Evolutionary conservation across 345 rosid genomes (phyloP).

Genomic region (Clausena lansium): DNA sequence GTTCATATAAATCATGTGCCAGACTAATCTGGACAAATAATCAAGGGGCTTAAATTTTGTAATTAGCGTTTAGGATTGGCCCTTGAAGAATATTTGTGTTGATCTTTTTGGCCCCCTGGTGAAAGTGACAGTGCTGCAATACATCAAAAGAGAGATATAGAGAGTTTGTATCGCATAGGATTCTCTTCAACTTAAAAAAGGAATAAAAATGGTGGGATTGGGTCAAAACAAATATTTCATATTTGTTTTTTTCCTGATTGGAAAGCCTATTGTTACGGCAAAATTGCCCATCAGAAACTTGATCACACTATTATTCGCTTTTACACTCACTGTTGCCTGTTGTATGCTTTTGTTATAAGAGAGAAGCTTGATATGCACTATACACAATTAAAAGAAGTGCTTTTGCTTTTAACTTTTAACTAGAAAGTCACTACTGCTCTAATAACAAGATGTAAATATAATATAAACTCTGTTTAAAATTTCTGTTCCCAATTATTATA

Average conservation of each 20-base stretch:
- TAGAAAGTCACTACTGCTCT: neutral
- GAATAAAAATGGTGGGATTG: neutral
- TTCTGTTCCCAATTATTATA: neutral
- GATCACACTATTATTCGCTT: neutral
- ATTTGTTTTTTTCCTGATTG: neutral
- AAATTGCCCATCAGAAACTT: neutral
- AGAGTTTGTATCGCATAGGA: neutral
- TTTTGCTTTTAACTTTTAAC: neutral
- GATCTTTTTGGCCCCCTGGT: neutral
- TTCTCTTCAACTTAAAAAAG: neutral
- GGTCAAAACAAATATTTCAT: neutral
- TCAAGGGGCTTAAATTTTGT: neutral
- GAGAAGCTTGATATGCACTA: neutral
- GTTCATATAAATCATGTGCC: neutral
- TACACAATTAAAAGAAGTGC: neutral
- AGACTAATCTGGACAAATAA: neutral
- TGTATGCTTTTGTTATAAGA: neutral
- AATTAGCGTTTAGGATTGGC: neutral
- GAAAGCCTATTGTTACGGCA: constrained; percentile 1
- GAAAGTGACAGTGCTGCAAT: neutral
- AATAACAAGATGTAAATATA: neutral
- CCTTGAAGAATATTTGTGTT: neutral
- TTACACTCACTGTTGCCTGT: neutral
- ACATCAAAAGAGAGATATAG: neutral
- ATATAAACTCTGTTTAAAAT: neutral